Base-by-base conservation (phyloP, 441 rosid species). In the Gossypium schwendimanii region DNA sequence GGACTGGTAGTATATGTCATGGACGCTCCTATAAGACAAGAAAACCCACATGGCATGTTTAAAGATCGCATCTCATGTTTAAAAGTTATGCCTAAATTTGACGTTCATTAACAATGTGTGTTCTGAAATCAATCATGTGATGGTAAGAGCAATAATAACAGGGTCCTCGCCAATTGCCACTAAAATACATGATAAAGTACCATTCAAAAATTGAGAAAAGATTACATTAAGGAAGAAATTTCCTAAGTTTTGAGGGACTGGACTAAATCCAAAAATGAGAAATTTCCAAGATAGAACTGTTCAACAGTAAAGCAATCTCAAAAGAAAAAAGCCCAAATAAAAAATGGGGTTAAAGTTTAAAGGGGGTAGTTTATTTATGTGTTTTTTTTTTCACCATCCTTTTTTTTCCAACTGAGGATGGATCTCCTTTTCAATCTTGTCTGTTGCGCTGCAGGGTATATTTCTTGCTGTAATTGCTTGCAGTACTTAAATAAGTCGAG, bases 211-310 rank as follows among this genome's bases (percentile, higher is more conserved):
- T 44, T 9, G 62, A 14, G 65, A 73, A 60, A 53, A 20, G 33
- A 76, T 15, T 10, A 18, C 2, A 24, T 23, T 12, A 70, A 31
- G 28, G 67, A 70, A 76, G 75, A 76, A 74, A 50, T 49, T 76
- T 72, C 76, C 73, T 26, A 18, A 57, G 72, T 50, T 31, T 69
- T 53, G 33, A 12, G 18, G 60, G 1, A 1, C 2, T 8, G 79
- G 74, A 39, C 41, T 61, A 54, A 57, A 36, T 6, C 23, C 66
- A 61, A 9, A 59, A 36, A 44, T 41, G 11, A 70, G 78, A 71
- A 74, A 70, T 59, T 78, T 71, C 78, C 65, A 4, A 33, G 58
- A 47, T 63, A 70, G 14, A 39, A 17, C 24, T 44, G 24, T n/a
- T 67, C 41, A 49, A 47, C 21, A 45, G 31, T 26, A 44, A 41